A percentile compares a stretch with the other conserved stretches of the same genome.
Conservation (phyloP, 805 yeast genomes). For the Trichomonascus vanleenenianus region DNA sequence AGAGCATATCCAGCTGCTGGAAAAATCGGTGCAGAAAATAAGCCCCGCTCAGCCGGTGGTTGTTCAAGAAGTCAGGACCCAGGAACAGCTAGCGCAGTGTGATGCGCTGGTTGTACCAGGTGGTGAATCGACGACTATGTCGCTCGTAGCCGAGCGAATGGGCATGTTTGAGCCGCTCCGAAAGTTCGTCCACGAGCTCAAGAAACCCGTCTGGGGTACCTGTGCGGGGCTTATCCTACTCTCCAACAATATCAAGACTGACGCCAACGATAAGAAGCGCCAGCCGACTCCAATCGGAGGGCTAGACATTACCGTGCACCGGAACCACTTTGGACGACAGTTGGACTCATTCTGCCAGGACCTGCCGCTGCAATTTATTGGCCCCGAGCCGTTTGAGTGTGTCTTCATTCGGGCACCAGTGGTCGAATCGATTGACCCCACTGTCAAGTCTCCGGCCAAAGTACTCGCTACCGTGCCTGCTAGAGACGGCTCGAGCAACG, state of each 20-base stretch:
- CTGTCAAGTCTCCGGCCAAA: constrained; percentile 1
- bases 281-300: constrained; percentile 46
- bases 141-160: constrained; percentile 60
- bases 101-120: constrained; percentile 64
- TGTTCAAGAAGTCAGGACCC: constrained; percentile 44
- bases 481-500: constrained; percentile 17
- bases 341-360: constrained; percentile 50
- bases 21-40: constrained; percentile 28
- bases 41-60: background rate
- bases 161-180: constrained; percentile 48
- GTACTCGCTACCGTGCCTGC: constrained; percentile 20
- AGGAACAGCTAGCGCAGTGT: constrained; percentile 41
- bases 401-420: constrained; percentile 75
- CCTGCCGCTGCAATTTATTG: constrained; percentile 34
- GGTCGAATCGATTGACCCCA: constrained; percentile 31
- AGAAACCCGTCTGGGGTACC: constrained; percentile 72
- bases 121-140: constrained; percentile 43
- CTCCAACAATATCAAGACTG: constrained; percentile 44
- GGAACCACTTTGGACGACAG: constrained; percentile 79
- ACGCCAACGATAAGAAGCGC: background rate
- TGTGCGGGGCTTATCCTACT: constrained; percentile 76
- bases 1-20: constrained; percentile 48
- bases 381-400: constrained; percentile 25
- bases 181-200: constrained; percentile 38
- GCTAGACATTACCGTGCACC: constrained; percentile 50